Evolutionary conservation across 257 asterid species (phyloP).

Genomic region (Misopates orontium): DNA sequence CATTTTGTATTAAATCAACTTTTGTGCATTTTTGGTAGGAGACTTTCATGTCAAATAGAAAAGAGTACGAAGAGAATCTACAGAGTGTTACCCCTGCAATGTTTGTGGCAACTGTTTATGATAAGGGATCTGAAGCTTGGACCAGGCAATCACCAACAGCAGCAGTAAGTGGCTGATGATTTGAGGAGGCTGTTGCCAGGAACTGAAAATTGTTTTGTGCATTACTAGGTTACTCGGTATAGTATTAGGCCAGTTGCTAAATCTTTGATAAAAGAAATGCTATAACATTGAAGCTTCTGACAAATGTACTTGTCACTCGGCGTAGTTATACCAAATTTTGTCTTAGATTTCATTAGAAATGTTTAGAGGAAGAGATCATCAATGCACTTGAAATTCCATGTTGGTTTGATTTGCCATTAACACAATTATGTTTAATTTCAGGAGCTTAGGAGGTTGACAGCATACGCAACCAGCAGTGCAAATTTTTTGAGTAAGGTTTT

Average conservation of each 20-base stretch:
- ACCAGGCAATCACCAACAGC: conserved; percentile 68
- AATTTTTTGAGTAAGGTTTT: conserved; percentile 58
- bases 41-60: conserved; percentile 61
- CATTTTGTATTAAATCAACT: conserved; percentile 25
- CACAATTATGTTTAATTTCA: conserved; percentile 33
- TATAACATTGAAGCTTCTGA: conserved; percentile 5
- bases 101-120: conserved; percentile 84
- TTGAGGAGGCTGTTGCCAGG: conserved; percentile 15
- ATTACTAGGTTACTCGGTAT: conserved; percentile 10
- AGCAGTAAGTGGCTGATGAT: conserved; percentile 52
- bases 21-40: conserved; percentile 45
- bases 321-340: neutral
- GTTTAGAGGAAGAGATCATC: neutral
- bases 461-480: conserved; percentile 86
- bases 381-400: conserved; percentile 4
- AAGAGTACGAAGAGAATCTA: conserved; percentile 46
- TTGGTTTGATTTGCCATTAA: conserved; percentile 13
- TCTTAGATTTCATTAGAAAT: conserved; percentile 16
- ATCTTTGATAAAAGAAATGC: neutral
- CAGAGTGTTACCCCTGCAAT: conserved; percentile 62
- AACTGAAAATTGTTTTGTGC: too few relatives aligned
- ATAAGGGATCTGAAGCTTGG: conserved; percentile 87
- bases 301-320: neutral
- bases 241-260: conserved; percentile 1
- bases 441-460: conserved; percentile 82